Base-by-base conservation (phyloP, 169 alveolate species). In the Plasmodium ovale region DNA sequence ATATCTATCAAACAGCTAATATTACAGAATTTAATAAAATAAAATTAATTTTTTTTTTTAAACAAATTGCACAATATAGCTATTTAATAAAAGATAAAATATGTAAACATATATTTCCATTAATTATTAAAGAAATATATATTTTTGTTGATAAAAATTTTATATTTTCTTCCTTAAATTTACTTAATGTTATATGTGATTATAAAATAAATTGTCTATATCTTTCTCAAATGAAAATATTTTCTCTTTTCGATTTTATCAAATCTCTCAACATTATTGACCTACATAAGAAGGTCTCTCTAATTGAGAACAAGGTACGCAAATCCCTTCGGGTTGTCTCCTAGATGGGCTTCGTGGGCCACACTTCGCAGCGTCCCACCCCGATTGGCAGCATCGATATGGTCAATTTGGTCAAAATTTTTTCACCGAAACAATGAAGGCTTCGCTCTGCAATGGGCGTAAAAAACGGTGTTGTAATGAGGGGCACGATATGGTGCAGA, bases 1-100 rank as follows among this genome's bases (percentile, higher is more conserved):
- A 25, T 53, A 77, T 54, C 1, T 77, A 77, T 10, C 77, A 77
- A 35, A 19, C 88, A 51, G 62, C 88, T 2, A 69, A 77, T 31
- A 33, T 42, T 12, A 14, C 47, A 27, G 25, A 29, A 2, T 77
- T 77, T 29, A 44, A 77, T 29, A 77, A 77, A 42, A 53, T 60
- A 3, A 77, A 77, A 67, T 29, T 77, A 25, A 77, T 77, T 1
- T 77, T 27, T 27, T 77, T 77, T 62, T 77, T 77, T 77, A 77
- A 62, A 47, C 64, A 77, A 31, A 39, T 77, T 0, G 25, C 47
- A 1, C 37, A 44, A 23, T 23, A 77, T 67, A 35, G 68, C 21
- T 77, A 77, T 39, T 25, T 60, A 12, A 60, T 51, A 14, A 62
- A 42, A 54, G 74, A 49, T 3, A 49, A 77, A 53, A 37, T 77